Base-by-base conservation (phyloP, 495 filamentous ascomycete genomes). In the Mycothermus thermophilus region DNA sequence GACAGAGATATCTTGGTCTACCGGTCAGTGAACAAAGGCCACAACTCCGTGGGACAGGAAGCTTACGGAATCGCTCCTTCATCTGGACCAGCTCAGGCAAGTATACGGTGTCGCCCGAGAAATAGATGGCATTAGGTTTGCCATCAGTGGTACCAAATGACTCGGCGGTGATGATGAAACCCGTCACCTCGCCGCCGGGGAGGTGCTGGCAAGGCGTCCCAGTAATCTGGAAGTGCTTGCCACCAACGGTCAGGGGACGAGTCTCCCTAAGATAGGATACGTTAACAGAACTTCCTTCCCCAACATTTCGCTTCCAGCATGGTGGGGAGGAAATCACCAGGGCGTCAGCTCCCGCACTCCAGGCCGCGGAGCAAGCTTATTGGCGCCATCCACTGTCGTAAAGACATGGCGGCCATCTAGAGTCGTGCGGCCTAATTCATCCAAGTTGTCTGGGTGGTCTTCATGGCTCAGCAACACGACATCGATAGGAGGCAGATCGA, bases 71-170 rank as follows among this genome's bases (percentile, higher is more conserved):
- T 7, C 24, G 19, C 9, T 50, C 46, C 14, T 41, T 35, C 32
- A 64, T 52, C 33, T 47, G 33, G 8, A 39, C 35, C 12, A 71
- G 40, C 34, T 68, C 65, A 1, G 57, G 48, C 11, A 71, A 47
- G 38, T 72, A 69, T 1, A 72, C 54, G 0, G 69, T 74, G 33
- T 74, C 70, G 1, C 69, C 69, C 1, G 66, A 62, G 47, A 74
- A 67, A 41, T 66, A 74, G 21, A 74, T 59, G 0, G 62, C 69
- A 33, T 71, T 71, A 3, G 64, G 67, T 5, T 37, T 39, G 6
- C 64, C 66, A 26, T 58, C 44, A 5, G 45, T 43, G 3, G 36
- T 19, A 3, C 67, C 70, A 32, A 72, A 70, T 0, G 49, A 50
- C 2, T 47, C 39, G 0, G 50, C 37, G 0, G 55, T 52, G 10